Percentiles rank a stretch among this genome's conserved stretches.
These are phyloP conservation scores for Fusarium humuli DNA, from an alignment of 2,329 filamentous ascomycete genomes.

Conservation along the genomic window DNA sequence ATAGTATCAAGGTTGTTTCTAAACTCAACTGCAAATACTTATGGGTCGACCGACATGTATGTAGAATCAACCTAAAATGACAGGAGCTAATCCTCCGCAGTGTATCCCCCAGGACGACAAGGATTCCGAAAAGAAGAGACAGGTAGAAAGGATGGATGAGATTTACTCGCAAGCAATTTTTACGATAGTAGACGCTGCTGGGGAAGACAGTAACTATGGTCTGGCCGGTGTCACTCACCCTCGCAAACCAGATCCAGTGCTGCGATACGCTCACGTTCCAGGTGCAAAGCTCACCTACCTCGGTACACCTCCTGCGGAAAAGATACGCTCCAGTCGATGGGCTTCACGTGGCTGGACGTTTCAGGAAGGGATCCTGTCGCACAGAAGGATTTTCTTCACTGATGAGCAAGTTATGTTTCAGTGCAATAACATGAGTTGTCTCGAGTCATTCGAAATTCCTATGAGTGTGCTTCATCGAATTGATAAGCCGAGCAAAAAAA, in stretches of 20 bases:
- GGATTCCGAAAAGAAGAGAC: not conserved
- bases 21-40: not conserved
- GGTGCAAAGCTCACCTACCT: not conserved
- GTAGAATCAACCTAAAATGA: accelerated
- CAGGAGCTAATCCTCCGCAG: not conserved
- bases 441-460: accelerated
- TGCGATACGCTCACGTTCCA: not conserved
- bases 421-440: not conserved
- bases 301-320: not conserved
- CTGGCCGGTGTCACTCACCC: not conserved
- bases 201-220: not conserved
- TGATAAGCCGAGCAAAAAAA: too few species aligned
- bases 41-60: not conserved
- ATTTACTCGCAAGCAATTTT: not conserved
- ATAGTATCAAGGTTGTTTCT: not conserved
- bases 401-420: not conserved
- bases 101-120: not conserved
- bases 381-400: not conserved
- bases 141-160: not conserved
- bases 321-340: not conserved
- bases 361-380: not conserved
- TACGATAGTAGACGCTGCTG: not conserved
- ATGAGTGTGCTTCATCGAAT: too few species aligned
- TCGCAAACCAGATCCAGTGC: not conserved
- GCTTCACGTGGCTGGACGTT: not conserved